These are phyloP conservation scores for Uronychia setigera DNA, from an alignment of 73 alveolate species.

Conservation along the genomic window DNA sequence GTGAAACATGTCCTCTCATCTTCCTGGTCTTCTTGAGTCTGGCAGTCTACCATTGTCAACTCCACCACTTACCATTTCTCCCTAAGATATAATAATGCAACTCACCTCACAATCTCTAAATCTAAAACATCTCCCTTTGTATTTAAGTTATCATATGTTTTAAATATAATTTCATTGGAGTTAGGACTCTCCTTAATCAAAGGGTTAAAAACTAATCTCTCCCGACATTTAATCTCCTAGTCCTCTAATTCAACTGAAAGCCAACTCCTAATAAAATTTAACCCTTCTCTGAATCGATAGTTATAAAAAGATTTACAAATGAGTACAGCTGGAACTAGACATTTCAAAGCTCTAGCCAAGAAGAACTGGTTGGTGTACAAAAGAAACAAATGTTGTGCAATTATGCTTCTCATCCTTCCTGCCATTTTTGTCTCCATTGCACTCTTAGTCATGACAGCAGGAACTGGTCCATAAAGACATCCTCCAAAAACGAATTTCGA, in stretches of 20 bases:
- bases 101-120: not conserved
- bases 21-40: conserved; percentile 90
- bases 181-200: too few relatives aligned
- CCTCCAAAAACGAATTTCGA: too few relatives aligned
- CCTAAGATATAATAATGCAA: not conserved
- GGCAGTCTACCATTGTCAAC: conserved; percentile 68
- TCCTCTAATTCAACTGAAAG: too few relatives aligned
- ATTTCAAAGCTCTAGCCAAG: conserved; percentile 15
- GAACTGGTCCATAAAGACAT: too few relatives aligned
- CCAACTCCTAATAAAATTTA: too few relatives aligned
- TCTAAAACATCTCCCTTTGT: too few relatives aligned
- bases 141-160: too few relatives aligned
- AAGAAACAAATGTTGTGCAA: conserved; percentile 15
- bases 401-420: conserved; percentile 1
- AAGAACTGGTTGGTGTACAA: conserved; percentile 38
- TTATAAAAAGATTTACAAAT: conserved; percentile 32
- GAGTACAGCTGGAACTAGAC: not conserved
- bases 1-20: conserved; percentile 96
- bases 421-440: not conserved
- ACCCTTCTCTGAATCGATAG: too few relatives aligned
- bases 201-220: too few relatives aligned
- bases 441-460: too few relatives aligned
- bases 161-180: too few relatives aligned
- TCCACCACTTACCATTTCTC: not conserved
- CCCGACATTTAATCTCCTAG: too few relatives aligned